These are phyloP conservation scores for Suillus discolor DNA, from an alignment of 768 basidiomycete species.

Conservation along the genomic window DNA sequence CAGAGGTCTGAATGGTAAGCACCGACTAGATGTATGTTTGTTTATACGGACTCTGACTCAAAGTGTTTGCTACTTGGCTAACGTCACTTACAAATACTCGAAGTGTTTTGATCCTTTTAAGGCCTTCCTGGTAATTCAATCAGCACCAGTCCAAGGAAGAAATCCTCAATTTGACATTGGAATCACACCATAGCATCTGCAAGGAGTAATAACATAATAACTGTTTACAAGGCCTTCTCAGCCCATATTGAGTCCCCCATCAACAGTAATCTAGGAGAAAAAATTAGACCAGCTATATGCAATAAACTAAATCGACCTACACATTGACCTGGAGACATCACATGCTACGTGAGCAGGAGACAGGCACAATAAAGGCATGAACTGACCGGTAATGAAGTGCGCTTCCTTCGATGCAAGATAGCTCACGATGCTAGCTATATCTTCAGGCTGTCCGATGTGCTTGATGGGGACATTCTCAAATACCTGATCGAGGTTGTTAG, in stretches of 20 bases:
- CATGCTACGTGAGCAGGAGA: not conserved
- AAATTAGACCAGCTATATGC: not conserved
- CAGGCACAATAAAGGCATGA: not conserved
- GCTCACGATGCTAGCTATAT: conserved; percentile 36
- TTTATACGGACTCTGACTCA: not conserved
- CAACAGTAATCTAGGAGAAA: conserved; percentile 9
- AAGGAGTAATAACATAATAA: not conserved
- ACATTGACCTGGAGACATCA: conserved; percentile 14
- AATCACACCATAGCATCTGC: not conserved
- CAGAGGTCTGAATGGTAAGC: not conserved
- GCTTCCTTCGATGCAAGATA: conserved; percentile 38
- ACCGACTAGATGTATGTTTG: not conserved
- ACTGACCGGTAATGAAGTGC: conserved; percentile 36
- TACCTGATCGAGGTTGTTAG: conserved; percentile 14
- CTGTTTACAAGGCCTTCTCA: not conserved
- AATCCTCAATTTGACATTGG: not conserved
- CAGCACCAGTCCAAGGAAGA: not conserved
- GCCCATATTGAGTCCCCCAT: conserved; percentile 12
- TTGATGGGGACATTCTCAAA: conserved; percentile 15
- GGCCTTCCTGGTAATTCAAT: not conserved
- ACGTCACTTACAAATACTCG: not conserved
- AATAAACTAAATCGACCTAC: conserved; percentile 9
- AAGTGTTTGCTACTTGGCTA: no score
- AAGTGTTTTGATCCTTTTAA: not conserved
- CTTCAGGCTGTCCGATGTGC: conserved; percentile 30